These are phyloP conservation scores for Acanthamoeba sp. DNA, from an alignment of 208 protist species.

Conservation along the genomic window DNA sequence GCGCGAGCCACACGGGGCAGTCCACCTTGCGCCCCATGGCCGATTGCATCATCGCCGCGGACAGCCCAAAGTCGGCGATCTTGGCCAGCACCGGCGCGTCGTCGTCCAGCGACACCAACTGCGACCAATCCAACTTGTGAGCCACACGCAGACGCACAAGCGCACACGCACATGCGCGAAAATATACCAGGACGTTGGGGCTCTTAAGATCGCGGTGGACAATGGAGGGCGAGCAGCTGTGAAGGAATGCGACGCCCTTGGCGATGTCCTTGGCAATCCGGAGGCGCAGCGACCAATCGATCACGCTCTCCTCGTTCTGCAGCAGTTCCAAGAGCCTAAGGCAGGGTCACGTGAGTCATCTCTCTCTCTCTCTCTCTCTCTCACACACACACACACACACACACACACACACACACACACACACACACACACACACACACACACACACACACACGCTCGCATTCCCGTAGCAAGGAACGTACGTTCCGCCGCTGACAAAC, in stretches of 20 bases:
- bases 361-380: too few species aligned
- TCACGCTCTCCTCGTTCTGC: neutral
- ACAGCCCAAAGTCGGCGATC: conserved; percentile 32
- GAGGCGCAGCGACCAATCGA: conserved; percentile 71
- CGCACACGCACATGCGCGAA: neutral
- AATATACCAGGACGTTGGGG: conserved; percentile 78
- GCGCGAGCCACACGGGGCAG: conserved; percentile 26
- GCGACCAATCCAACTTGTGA: too few species aligned
- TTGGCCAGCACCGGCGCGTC: conserved; percentile 1
- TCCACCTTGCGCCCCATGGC: conserved; percentile 23
- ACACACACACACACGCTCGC: too few species aligned
- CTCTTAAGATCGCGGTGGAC: conserved; percentile 83
- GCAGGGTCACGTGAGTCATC: neutral
- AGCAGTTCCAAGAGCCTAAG: conserved; percentile 18
- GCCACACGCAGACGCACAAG: neutral
- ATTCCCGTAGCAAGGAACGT: neutral
- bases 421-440: too few species aligned
- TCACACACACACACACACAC: neutral
- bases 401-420: too few species aligned
- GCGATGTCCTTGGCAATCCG: conserved; percentile 81
- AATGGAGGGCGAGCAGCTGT: conserved; percentile 78
- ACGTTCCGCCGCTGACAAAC: conserved; percentile 27
- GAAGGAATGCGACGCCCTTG: conserved; percentile 80
- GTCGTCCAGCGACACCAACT: neutral
- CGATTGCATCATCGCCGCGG: neutral